phyloP scores from a whole-genome alignment of 352 stramenopile genomes.

The Aphanomyces stellatus region DNA sequence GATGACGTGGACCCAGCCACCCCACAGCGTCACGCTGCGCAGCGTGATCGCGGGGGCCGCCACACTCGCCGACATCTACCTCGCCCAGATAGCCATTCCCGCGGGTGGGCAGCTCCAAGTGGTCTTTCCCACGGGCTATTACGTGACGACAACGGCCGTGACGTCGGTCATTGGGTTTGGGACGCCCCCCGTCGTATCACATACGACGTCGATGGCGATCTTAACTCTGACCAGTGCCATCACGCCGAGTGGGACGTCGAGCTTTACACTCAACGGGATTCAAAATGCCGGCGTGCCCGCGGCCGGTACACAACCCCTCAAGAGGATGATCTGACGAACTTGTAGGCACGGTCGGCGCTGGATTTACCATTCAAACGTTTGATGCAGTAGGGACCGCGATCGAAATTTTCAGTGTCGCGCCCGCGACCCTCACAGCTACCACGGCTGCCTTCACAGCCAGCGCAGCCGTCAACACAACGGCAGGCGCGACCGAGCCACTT shows the following conservation, averaged over 20 bases:
- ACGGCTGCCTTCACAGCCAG: constrained; percentile 13
- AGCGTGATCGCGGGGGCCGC: constrained; percentile 26
- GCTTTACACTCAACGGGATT: constrained; percentile 45
- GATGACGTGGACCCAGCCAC: too few species aligned
- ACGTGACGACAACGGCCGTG: constrained; percentile 27
- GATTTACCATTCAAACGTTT: constrained; percentile 36
- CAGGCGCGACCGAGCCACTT: constrained; percentile 28
- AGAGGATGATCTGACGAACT: too few species aligned
- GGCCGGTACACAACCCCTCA: constrained; percentile 21
- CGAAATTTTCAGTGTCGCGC: too few species aligned
- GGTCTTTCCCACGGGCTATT: constrained; percentile 43
- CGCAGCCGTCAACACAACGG: constrained; percentile 23
- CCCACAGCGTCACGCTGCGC: not conserved
- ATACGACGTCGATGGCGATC: constrained; percentile 25
- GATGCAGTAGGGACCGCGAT: too few species aligned
- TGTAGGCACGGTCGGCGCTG: constrained; percentile 32
- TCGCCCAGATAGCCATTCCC: constrained; percentile 32
- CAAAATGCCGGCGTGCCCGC: constrained; percentile 39
- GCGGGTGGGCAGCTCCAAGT: constrained; percentile 39
- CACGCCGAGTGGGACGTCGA: constrained; percentile 24
- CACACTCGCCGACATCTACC: constrained; percentile 26
- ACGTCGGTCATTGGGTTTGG: constrained; percentile 25
- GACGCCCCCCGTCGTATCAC: constrained; percentile 22
- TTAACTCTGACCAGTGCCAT: constrained; percentile 29
- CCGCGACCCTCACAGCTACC: constrained; percentile 22